These are phyloP conservation scores for Phylloporus arenicola DNA, from an alignment of 768 basidiomycete species.

Conservation along the genomic window DNA sequence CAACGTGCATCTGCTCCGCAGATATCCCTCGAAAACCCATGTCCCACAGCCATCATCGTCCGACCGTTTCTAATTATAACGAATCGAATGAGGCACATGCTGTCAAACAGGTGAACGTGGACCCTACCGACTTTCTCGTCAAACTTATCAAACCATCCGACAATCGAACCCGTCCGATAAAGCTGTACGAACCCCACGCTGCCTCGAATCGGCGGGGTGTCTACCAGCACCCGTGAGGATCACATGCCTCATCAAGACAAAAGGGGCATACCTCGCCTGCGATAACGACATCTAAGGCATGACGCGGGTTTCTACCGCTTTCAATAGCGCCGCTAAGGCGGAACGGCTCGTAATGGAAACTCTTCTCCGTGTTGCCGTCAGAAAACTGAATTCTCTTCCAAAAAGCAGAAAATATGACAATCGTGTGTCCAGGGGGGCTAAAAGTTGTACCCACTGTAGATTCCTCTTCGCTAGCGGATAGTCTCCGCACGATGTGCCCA, in stretches of 20 bases:
- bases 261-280: conserved; percentile 28
- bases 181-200: conserved; percentile 64
- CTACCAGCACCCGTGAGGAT: conserved; percentile 33
- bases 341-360: conserved; percentile 29
- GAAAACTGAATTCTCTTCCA: conserved; percentile 23
- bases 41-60: conserved; percentile 38
- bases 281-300: conserved; percentile 34
- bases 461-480: conserved; percentile 18
- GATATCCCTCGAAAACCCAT: conserved; percentile 55
- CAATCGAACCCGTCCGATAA: conserved; percentile 50
- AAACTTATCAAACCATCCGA: conserved; percentile 56
- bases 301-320: conserved; percentile 24
- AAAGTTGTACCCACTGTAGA: conserved; percentile 21
- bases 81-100: not conserved
- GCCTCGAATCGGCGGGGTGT: conserved; percentile 49
- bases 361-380: conserved; percentile 22
- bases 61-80: conserved; percentile 35
- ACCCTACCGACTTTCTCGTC: conserved; percentile 55
- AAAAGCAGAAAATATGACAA: conserved; percentile 17
- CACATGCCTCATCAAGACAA: conserved; percentile 16
- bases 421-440: conserved; percentile 8
- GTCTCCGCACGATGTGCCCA: conserved; percentile 18
- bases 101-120: conserved; percentile 3
- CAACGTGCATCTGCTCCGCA: conserved; percentile 44
- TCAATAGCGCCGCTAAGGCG: conserved; percentile 25